A percentile compares a stretch with the other conserved stretches of the same genome.
Evolutionary conservation across 495 filamentous ascomycete genomes (phyloP).

Genomic region (Penicillium maclennaniae): DNA sequence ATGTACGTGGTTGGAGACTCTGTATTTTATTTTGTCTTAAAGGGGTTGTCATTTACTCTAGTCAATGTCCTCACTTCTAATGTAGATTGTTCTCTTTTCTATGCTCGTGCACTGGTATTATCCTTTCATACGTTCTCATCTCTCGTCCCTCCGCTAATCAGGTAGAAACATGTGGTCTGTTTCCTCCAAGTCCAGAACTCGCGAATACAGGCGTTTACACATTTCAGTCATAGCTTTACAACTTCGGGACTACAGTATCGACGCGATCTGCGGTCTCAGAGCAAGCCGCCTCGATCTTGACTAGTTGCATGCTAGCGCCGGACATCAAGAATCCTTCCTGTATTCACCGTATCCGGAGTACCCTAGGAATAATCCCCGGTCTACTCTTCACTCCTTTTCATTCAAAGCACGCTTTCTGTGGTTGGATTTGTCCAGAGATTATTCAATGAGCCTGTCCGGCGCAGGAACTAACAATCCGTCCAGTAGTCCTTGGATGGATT

Average conservation of each 20-base stretch:
- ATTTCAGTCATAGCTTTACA: neutral
- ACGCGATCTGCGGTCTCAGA: slow-evolving; percentile 19
- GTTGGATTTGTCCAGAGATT: neutral
- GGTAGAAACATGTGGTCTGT: neutral
- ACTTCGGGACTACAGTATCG: slow-evolving; percentile 18
- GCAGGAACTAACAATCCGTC: neutral
- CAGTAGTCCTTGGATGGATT: slow-evolving; percentile 11
- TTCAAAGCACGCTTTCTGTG: too few relatives aligned
- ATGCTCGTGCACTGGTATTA: neutral
- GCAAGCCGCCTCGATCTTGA: slow-evolving; percentile 10
- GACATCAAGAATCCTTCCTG: slow-evolving; percentile 14
- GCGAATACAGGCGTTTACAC: neutral
- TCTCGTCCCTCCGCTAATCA: neutral
- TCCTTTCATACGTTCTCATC: too few relatives aligned
- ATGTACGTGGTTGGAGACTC: neutral
- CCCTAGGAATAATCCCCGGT: neutral
- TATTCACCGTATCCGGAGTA: neutral
- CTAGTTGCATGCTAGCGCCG: slow-evolving; percentile 7
- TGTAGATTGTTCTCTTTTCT: neutral
- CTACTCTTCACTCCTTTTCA: neutral
- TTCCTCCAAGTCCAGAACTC: neutral
- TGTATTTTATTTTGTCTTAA: neutral
- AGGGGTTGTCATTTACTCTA: too few relatives aligned
- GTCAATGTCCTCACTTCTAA: too few relatives aligned
- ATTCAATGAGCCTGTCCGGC: neutral